Base-by-base conservation (phyloP, 768 basidiomycete genomes). In the Gymnopilus dilepis region DNA sequence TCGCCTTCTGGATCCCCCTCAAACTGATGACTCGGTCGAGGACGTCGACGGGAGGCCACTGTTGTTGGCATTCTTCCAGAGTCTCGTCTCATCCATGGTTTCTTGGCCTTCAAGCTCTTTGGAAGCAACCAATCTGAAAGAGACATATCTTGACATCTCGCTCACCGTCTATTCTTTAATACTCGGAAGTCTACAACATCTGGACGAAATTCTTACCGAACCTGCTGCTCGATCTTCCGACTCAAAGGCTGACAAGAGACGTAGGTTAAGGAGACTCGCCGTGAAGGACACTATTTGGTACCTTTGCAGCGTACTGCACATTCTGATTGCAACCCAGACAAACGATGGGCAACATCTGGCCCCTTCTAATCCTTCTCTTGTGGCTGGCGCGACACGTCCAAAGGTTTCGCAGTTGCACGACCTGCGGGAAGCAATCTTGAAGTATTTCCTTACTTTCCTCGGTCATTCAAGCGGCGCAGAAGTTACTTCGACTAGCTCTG, bases 251-350 rank as follows among this genome's bases (percentile, higher is more conserved):
- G 50, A 57, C 19, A 54, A 58, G 17, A 41, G 45, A 21, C 40
- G 55, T 43, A 76, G 82, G 56, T 70, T 81, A 59, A 69, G 66
- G 62, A 73, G 71, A 42, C 76, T 85, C 30, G 80, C 77, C 21
- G 74, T 72, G 43, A 84, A 84, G 62, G 85, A 86, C 62, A 64
- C 82, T 24, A 50, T 82, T 11, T 86, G 84, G 84, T 86, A 83
- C 71, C 72, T 85, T 30, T 85, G 83, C 66, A 75, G 74, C 38
- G 62, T 78, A 47, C 69, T 85, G 30, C 80, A 82, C 60, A 60
- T 74, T 30, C 38, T 62, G 2, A 58, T 58, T 24, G 52, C 50
- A 15, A 41, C 42, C 30, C 52, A 55, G 30, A n/a, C 45, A 26
- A 9, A 31, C n/a, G n/a, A 22, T 28, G 4, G 9, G 24, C 19